Evolutionary conservation across 2,329 filamentous ascomycete species (phyloP), one percentile per base, ranked within the genome.

Genomic region (Sarocladiaceae sp.): DNA sequence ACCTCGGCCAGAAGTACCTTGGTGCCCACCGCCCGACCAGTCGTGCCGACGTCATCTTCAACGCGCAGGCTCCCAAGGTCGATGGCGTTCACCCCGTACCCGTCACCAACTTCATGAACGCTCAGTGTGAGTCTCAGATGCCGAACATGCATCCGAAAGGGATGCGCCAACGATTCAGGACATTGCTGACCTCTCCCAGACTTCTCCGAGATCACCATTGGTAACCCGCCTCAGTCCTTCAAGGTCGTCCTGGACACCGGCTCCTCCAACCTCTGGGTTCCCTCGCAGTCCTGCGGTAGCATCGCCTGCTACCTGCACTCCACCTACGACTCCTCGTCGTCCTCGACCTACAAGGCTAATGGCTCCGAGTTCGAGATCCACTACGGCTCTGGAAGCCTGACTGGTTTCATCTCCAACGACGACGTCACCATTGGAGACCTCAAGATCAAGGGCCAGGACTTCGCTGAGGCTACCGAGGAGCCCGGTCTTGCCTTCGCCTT

Each of bases 221-320:
- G 93, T 53, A 91, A 83, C 40, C 93, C 93, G 53, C 83, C 93
- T 26, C 93, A 98, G 73, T 77, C 72, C 55, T 98, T 98, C 82
- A 98, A 98, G 80, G 94, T 98, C 55, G 85, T 98, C 52, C 84
- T 98, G 52, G 93, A 98, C 67, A 98, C 93, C 21, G 93, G 93
- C 58, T 96, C 89, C 77, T 97, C 93, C 65, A 98, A 98, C 76
- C 80, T 98, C 51, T 98, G 94, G 94, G 90, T 98, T 48, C 94
- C 94, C 31, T 95, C 90, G 19, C 74, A 80, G 46, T 76, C 88
- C 61, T 98, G 94, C 68, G 83, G 79, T 62, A 96, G 90, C 62
- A 98, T 98, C 61, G 94, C 93, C 53, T 98, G 93, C 80, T 98
- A 91, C 71, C 82, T 98, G 48, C 93, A 98, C 77, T 82, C 70